Percentiles rank a stretch among this genome's conserved stretches.
Conservation (phyloP, 108 stramenopile genomes). For the Skeletonema costatum region DNA sequence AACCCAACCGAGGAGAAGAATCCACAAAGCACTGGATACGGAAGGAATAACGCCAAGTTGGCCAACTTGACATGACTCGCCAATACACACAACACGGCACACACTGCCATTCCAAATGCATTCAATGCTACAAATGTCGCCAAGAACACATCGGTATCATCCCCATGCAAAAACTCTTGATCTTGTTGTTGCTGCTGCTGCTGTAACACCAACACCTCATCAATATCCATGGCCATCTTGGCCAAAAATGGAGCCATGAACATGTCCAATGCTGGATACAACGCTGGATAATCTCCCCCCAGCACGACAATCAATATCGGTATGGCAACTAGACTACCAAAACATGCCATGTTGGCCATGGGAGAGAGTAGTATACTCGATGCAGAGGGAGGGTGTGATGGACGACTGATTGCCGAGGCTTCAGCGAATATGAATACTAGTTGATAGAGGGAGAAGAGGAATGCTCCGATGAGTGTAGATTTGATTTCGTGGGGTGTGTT, state of each 20-base stretch:
- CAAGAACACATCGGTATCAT: constrained; percentile 52
- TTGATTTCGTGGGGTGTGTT: constrained; percentile 19
- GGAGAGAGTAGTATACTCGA: constrained; percentile 27
- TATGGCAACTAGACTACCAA: constrained; percentile 18
- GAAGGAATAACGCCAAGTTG: constrained; percentile 65
- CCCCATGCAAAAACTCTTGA: constrained; percentile 11
- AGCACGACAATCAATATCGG: constrained; percentile 27
- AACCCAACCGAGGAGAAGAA: constrained; percentile 79
- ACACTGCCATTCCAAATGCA: constrained; percentile 53
- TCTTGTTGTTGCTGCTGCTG: neutral
- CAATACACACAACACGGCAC: constrained; percentile 49
- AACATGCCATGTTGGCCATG: constrained; percentile 38
- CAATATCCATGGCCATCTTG: constrained; percentile 56
- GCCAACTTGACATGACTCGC: constrained; percentile 66
- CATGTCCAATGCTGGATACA: constrained; percentile 58
- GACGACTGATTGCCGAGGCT: constrained; percentile 68
- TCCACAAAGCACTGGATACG: constrained; percentile 75
- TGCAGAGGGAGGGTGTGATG: constrained; percentile 22
- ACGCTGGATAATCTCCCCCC: constrained; percentile 24
- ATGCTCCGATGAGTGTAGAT: constrained; percentile 37
- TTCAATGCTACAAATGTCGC: constrained; percentile 64
- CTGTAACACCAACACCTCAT: constrained; percentile 31
- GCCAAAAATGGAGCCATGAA: constrained; percentile 80
- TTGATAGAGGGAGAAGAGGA: constrained; percentile 53
- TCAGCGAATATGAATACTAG: constrained; percentile 74